These are phyloP conservation scores for Cladochytrium replicatum DNA, from an alignment of 192 early-diverging fungal genomes.

Conservation along the genomic window DNA sequence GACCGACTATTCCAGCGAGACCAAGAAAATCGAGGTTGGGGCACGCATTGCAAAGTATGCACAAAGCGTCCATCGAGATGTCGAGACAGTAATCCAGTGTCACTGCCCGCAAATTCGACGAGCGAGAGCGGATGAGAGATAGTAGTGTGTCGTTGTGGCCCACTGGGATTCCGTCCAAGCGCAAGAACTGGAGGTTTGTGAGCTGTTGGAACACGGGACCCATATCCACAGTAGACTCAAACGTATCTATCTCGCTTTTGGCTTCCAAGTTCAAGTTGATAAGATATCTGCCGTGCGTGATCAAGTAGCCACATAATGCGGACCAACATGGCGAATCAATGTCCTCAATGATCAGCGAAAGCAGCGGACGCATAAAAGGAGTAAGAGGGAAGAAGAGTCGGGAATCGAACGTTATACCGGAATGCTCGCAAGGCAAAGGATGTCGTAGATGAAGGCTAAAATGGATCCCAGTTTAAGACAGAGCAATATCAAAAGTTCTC, in stretches of 20 bases:
- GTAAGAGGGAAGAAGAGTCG: conserved; percentile 18
- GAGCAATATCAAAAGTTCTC: background rate
- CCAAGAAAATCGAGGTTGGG: conserved; percentile 31
- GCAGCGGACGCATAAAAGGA: conserved; percentile 17
- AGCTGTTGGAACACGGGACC: conserved; percentile 19
- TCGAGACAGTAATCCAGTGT: conserved; percentile 39
- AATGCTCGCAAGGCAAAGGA: background rate
- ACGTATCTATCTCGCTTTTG: conserved; percentile 29
- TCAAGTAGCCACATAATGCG: conserved; percentile 17
- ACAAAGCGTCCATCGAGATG: conserved; percentile 31
- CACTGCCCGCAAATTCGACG: conserved; percentile 24
- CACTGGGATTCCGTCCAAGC: conserved; percentile 37
- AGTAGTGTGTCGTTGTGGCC: conserved; percentile 2
- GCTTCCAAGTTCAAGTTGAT: conserved; percentile 37
- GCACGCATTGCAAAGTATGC: conserved; percentile 31
- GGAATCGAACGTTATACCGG: conserved; percentile 13
- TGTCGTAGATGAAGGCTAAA: conserved; percentile 19
- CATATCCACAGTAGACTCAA: conserved; percentile 21
- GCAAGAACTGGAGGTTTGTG: conserved; percentile 22
- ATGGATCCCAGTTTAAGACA: background rate
- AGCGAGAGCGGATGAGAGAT: conserved; percentile 8
- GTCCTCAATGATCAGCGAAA: conserved; percentile 27
- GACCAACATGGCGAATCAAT: conserved; percentile 31
- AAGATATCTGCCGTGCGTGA: conserved; percentile 14
- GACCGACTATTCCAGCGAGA: conserved; percentile 33